Conservation (phyloP, 371 early-diverging fungal species). For the Neoconidiobolus thromboides region DNA sequence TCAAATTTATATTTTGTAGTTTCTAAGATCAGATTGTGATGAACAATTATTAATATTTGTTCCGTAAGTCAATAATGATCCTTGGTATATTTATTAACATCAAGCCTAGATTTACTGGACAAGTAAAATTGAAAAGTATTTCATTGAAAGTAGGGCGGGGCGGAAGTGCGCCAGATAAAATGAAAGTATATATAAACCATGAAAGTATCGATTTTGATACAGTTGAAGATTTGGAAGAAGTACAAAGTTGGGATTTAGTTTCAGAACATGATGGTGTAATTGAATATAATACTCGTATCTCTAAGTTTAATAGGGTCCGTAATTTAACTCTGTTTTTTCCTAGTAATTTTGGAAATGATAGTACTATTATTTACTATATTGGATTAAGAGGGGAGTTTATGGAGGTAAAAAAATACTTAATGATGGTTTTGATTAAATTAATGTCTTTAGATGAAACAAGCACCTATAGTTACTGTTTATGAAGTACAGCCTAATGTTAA, state of each 20-base stretch:
- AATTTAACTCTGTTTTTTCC: slow-evolving; percentile 68
- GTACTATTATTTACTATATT: slow-evolving; percentile 48
- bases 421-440: neutral
- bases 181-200: slow-evolving; percentile 66
- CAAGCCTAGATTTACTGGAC: slow-evolving; percentile 54
- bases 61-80: slow-evolving; percentile 33
- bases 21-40: slow-evolving; percentile 70
- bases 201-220: slow-evolving; percentile 83
- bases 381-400: slow-evolving; percentile 87
- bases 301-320: slow-evolving; percentile 71
- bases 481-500: slow-evolving; percentile 71
- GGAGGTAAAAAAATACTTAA: slow-evolving; percentile 21
- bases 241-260: slow-evolving; percentile 70
- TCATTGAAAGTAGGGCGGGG: slow-evolving; percentile 36
- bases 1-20: slow-evolving; percentile 16
- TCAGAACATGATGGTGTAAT: slow-evolving; percentile 23
- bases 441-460: slow-evolving; percentile 36
- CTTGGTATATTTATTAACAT: neutral
- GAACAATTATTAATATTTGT: slow-evolving; percentile 73
- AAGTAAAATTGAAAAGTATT: slow-evolving; percentile 78
- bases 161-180: slow-evolving; percentile 32
- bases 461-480: slow-evolving; percentile 69
- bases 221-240: slow-evolving; percentile 37
- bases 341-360: slow-evolving; percentile 55
- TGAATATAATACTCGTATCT: slow-evolving; percentile 38